These are phyloP conservation scores for Alternaria gaisen DNA, from an alignment of 2,329 filamentous ascomycete genomes.

Conservation along the genomic window DNA sequence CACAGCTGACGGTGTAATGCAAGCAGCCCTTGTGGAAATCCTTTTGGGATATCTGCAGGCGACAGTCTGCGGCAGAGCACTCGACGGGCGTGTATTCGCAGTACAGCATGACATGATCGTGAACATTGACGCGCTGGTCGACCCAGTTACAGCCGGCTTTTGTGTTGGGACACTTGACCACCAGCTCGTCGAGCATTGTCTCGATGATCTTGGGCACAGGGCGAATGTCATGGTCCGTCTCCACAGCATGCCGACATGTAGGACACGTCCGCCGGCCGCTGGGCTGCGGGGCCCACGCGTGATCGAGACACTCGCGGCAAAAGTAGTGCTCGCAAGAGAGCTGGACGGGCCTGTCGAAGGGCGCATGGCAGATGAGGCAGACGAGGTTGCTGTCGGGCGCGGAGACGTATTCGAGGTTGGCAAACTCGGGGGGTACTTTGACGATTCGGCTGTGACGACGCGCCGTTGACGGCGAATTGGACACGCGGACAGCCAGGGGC, in stretches of 20 bases:
- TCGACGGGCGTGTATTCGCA: slow-evolving; percentile 64
- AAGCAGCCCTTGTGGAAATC: slow-evolving; percentile 63
- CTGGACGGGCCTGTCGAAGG: slow-evolving; percentile 67
- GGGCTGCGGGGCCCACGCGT: slow-evolving; percentile 46
- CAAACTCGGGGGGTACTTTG: slow-evolving; percentile 60
- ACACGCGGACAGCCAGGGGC: slow-evolving; percentile 50
- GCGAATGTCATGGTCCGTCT: slow-evolving; percentile 37
- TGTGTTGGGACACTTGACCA: slow-evolving; percentile 67
- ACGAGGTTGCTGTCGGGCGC: slow-evolving; percentile 67
- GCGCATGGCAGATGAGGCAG: slow-evolving; percentile 71
- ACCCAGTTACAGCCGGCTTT: slow-evolving; percentile 63
- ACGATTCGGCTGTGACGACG: slow-evolving; percentile 45
- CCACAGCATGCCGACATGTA: slow-evolving; percentile 62
- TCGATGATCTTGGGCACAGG: slow-evolving; percentile 64
- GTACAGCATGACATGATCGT: slow-evolving; percentile 68
- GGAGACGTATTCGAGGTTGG: slow-evolving; percentile 66
- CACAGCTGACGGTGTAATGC: slow-evolving; percentile 62
- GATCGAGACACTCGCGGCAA: slow-evolving; percentile 66
- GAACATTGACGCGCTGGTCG: slow-evolving; percentile 64
- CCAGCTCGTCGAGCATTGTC: slow-evolving; percentile 69
- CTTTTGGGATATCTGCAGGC: slow-evolving; percentile 63
- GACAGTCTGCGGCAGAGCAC: slow-evolving; percentile 62
- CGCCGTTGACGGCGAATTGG: slow-evolving; percentile 50
- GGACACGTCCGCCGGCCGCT: slow-evolving; percentile 59
- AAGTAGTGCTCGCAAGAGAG: slow-evolving; percentile 71